Evolutionary conservation across 2,329 filamentous ascomycete genomes (phyloP), one percentile per base, ranked within the genome.

Genomic region (Pleoardoris graminearum): DNA sequence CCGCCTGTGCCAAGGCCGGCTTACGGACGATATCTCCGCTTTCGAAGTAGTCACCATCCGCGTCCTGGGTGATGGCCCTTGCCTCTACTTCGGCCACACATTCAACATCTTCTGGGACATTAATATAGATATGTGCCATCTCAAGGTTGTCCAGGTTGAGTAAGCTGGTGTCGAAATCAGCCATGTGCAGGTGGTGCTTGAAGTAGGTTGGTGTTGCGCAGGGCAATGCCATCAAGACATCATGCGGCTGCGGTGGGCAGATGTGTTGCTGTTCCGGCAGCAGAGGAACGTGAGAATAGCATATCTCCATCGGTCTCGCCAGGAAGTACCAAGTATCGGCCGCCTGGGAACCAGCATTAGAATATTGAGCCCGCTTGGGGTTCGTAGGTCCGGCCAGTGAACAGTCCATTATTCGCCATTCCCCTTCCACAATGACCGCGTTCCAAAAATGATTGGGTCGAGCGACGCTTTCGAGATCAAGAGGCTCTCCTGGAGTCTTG

Each of bases 371-470:
- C 42, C 95, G 84, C 51, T 84, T 86, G 8, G 94, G 93, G 65
- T 97, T 91, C 0, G 93, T 96, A 11, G 93, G 92, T 58, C 88
- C 92, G 3, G 94, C 91, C 42, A 99, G 80, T 30, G 91, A 95
- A 71, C 91, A 94, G 72, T 99, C 94, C 78, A 99, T 90, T 60
- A 97, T 89, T 45, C 94, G 88, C 94, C 94, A 99, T 75, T 97
- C 91, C 19, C 89, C 88, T 71, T 99, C 94, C 7, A 97, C 86
- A 30, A 97, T 77, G 16, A 97, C 90, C 0, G 91, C 87, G 63
- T 99, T 99, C 94, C 94, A 99, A 86, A 89, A 97, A 75, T 99
- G 94, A 67, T 99, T 99, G 0, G 93, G 83, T 25, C 87, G 85
- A n/a, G 90, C 90, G 71, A 93, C 85, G 52, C 88, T 87, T 56